A percentile compares a stretch with the other conserved stretches of the same genome.
These are phyloP conservation scores for Durotheca rogersii DNA, from an alignment of 495 filamentous ascomycete genomes.

Conservation along the genomic window DNA sequence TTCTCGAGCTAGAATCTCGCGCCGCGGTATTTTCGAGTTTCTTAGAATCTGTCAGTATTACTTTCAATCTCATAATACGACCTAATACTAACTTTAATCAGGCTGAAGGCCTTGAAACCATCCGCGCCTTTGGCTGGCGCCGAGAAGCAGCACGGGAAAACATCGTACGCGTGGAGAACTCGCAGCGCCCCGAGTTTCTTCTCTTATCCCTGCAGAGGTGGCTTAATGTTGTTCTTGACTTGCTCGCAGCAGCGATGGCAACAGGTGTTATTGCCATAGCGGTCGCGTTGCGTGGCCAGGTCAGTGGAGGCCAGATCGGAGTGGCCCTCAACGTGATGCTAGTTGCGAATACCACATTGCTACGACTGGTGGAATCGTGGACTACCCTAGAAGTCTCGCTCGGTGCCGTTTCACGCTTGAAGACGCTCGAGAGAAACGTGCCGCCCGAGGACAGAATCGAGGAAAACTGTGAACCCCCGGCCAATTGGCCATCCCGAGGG, in stretches of 20 bases:
- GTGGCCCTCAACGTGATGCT: conserved; percentile 44
- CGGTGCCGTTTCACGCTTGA: conserved; percentile 55
- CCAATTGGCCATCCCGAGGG: conserved; percentile 47
- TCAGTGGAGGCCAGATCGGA: conserved; percentile 40
- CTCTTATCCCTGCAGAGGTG: conserved; percentile 56
- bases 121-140: conserved; percentile 52
- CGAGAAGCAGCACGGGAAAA: conserved; percentile 49
- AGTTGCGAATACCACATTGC: conserved; percentile 36
- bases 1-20: conserved; percentile 61
- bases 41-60: conserved; percentile 49
- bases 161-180: conserved; percentile 53
- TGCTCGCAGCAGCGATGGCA: conserved; percentile 47
- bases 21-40: conserved; percentile 42
- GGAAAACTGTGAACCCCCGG: conserved; percentile 53
- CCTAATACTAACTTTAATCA: too few relatives aligned
- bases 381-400: conserved; percentile 46
- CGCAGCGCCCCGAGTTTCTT: conserved; percentile 52
- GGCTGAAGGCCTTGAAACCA: conserved; percentile 51
- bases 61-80: too few relatives aligned
- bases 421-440: conserved; percentile 52
- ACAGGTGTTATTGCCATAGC: conserved; percentile 43
- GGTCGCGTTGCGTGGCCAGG: conserved; percentile 34
- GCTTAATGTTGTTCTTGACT: conserved; percentile 50
- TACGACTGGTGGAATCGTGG: conserved; percentile 41
- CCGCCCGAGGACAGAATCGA: conserved; percentile 48